Base-by-base conservation (phyloP, 1,284 basidiomycete genomes). In the Xanthoconium separans region DNA sequence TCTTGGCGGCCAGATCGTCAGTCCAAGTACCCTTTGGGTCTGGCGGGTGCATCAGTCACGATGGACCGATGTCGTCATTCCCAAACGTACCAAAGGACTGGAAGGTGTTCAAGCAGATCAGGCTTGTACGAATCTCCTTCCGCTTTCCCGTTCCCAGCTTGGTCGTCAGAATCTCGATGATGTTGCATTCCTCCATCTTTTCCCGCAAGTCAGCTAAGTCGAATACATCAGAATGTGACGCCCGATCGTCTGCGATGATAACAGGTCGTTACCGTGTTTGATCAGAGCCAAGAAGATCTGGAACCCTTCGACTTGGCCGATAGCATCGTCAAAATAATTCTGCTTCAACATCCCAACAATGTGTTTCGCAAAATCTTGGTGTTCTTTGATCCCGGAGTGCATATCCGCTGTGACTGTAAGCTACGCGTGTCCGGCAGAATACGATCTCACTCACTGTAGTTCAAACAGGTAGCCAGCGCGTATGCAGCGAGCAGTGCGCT, bases 241-340 rank as follows among this genome's bases (percentile, higher is more conserved):
- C 16, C 6, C 12, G 12, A 24, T 34, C 24, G 1, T 20, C 2
- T 12, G 13, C 2, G 11, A 31, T 18, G 24, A 31, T 20, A 7
- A 13, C 9, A 4, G 5, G 20, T 15, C 34, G 15, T 54, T 56
- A 65, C 63, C 54, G 3, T 65, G 18, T 44, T 50, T 47, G 54
- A 67, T 67, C 8, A 69, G 33, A 18, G 62, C 53, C 15, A 37
- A 45, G 6, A 69, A 68, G 4, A 65, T 55, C 16, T 64, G 64
- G 44, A 69, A 69, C 2, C 66, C 64, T 47, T 65, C 65, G 4
- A 68, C 51, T 6, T n/a, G 47, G n/a, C 63, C 65, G 2, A 65
- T 51, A 11, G 66, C 57, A 40, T 65, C 66, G 6, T 69, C 63
- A 11, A 65, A 69, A 18, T 58, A 68, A 47, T 69, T 51, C 31